Conservation (phyloP, 164 flowering plant genomes). For the Dillenia turbinata region DNA sequence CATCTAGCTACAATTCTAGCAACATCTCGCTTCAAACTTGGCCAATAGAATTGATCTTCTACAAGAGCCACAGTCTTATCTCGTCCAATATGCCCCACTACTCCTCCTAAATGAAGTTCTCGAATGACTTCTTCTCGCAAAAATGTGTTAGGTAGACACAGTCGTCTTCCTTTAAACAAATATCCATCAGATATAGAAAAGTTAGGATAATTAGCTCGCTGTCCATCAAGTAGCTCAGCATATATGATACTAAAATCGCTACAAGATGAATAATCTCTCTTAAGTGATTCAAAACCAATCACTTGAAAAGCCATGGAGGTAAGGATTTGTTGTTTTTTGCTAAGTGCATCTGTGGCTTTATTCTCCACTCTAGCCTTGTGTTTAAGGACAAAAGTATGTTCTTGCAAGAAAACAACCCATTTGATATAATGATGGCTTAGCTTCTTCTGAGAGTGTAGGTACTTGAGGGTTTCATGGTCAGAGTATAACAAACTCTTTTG, state of each 20-base stretch:
- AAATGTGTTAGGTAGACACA: background rate
- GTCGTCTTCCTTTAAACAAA: background rate
- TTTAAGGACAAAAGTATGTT: background rate
- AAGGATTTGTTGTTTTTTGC: background rate
- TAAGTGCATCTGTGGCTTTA: constrained; percentile 5
- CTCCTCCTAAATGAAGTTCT: constrained; percentile 2
- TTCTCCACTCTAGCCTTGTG: constrained; percentile 3
- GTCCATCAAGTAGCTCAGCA: background rate
- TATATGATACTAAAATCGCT: constrained; percentile 1
- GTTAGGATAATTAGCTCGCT: background rate
- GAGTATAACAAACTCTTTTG: too few species aligned
- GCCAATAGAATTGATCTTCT: background rate
- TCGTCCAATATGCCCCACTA: constrained; percentile 6
- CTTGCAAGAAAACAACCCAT: too few species aligned
- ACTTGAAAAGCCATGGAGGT: background rate
- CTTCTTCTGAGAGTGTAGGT: background rate
- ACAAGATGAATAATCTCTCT: background rate
- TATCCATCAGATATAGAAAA: constrained; percentile 1
- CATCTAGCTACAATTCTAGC: background rate
- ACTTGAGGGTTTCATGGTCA: constrained; percentile 10
- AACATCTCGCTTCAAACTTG: constrained; percentile 1
- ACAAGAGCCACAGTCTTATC: constrained; percentile 6
- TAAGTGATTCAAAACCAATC: constrained; percentile 1
- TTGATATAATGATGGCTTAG: too few species aligned
- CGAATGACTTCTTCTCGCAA: background rate